phyloP scores from a whole-genome alignment of 208 protist species.

The Acanthamoeba lugdunensis region DNA sequence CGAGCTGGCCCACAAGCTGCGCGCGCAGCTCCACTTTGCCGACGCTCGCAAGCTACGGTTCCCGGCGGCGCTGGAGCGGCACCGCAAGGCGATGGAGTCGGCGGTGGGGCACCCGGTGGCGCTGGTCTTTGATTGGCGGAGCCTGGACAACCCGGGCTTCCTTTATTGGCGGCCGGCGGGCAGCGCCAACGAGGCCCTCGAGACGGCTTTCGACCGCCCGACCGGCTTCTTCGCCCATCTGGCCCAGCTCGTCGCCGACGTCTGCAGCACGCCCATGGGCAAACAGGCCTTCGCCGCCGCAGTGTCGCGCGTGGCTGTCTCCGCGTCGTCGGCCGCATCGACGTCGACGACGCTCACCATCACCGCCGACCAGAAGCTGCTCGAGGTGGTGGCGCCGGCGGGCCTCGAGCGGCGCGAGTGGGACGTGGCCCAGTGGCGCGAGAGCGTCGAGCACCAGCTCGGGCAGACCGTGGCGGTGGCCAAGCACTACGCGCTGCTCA shows the following conservation, averaged over 20 bases:
- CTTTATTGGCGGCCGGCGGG: not conserved
- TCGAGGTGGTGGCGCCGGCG: not conserved
- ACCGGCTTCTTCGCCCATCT: not conserved
- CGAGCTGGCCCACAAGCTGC: not conserved
- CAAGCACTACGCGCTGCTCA: not conserved
- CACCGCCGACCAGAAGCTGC: not conserved
- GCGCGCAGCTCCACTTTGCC: not conserved
- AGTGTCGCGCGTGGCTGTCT: not conserved
- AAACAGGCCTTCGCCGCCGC: conserved; percentile 1
- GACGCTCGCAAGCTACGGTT: not conserved
- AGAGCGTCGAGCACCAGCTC: not conserved
- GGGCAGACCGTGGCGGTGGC: conserved; percentile 7
- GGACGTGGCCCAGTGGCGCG: not conserved
- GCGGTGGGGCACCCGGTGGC: not conserved
- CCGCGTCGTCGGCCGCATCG: too few species aligned
- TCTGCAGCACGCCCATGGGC: conserved; percentile 38
- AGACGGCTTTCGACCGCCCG: not conserved
- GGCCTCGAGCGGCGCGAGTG: not conserved
- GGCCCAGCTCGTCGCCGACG: not conserved
- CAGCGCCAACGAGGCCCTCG: not conserved
- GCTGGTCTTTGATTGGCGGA: not conserved
- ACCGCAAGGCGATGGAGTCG: not conserved
- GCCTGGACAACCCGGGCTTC: not conserved
- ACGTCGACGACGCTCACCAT: not conserved
- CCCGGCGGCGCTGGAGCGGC: not conserved